Conservation (phyloP, 176 grass and related monocot genomes). For the Oryza rufipogon region DNA sequence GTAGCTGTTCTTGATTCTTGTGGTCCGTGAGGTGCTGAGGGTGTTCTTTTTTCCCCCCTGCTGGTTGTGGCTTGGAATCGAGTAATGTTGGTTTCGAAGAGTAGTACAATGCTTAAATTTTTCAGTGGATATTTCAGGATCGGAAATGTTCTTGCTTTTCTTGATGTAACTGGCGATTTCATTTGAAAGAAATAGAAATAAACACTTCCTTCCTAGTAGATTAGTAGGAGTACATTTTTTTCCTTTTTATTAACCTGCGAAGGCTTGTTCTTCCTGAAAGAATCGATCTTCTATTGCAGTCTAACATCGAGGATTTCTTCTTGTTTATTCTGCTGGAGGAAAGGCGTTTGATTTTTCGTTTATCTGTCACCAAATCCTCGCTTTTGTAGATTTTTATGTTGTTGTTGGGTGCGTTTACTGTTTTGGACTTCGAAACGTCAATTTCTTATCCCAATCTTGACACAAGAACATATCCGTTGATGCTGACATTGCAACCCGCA, state of each 20-base stretch:
- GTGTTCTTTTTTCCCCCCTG: too few relatives aligned
- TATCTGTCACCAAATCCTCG: neutral
- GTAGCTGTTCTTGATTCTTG: neutral
- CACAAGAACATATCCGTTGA: neutral
- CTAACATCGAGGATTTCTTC: neutral
- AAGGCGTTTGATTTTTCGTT: neutral
- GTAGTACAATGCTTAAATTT: neutral
- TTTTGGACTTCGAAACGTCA: neutral
- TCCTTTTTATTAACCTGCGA: neutral
- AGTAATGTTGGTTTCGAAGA: neutral
- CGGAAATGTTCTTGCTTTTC: neutral
- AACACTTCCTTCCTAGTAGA: neutral
- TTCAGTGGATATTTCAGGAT: neutral
- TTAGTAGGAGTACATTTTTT: too few relatives aligned
- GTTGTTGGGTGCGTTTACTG: neutral
- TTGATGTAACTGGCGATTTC: neutral
- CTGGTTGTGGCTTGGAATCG: neutral
- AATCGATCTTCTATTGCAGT: neutral
- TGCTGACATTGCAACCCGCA: neutral
- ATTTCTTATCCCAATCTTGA: neutral
- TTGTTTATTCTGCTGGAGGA: neutral
- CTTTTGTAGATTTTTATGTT: constrained; percentile 17
- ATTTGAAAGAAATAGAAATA: neutral
- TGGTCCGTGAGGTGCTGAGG: neutral
- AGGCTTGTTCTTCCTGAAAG: neutral